A percentile compares a stretch with the other conserved stretches of the same genome.
Evolutionary conservation across 148 eudicot genomes (phyloP).

Genomic region (Rheum nobile): DNA sequence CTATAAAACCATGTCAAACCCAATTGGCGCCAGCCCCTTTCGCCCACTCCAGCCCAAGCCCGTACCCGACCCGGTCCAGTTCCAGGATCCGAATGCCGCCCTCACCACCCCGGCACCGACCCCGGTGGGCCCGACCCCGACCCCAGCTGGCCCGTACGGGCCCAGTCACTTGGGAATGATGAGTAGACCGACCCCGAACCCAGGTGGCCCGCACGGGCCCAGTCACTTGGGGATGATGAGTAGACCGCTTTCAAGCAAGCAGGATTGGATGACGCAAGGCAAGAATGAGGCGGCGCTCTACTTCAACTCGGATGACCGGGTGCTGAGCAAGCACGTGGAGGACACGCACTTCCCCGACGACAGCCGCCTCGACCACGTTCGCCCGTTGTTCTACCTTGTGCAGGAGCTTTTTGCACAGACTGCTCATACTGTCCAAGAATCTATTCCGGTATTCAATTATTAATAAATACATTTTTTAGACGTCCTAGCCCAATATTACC

Average conservation of each 20-base stretch:
- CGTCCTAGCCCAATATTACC: no score
- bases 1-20: background rate
- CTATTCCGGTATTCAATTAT: background rate
- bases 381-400: constrained; percentile 10
- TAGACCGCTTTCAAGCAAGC: background rate
- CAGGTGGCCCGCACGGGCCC: background rate
- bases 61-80: background rate
- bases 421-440: constrained; percentile 5
- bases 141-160: background rate
- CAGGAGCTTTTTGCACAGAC: constrained; percentile 7
- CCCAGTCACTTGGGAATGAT: background rate
- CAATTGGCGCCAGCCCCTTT: background rate
- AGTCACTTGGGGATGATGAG: background rate
- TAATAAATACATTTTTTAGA: no score
- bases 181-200: background rate
- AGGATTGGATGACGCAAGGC: background rate
- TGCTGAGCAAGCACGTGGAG: constrained; percentile 12
- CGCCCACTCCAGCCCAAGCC: background rate
- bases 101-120: background rate
- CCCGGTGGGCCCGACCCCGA: background rate
- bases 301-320: constrained; percentile 7
- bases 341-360: constrained; percentile 13
- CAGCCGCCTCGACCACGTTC: background rate
- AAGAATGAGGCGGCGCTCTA: background rate
- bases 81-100: background rate